phyloP scores from a whole-genome alignment of 257 asterid genomes.

The Osmanthus fragrans region DNA sequence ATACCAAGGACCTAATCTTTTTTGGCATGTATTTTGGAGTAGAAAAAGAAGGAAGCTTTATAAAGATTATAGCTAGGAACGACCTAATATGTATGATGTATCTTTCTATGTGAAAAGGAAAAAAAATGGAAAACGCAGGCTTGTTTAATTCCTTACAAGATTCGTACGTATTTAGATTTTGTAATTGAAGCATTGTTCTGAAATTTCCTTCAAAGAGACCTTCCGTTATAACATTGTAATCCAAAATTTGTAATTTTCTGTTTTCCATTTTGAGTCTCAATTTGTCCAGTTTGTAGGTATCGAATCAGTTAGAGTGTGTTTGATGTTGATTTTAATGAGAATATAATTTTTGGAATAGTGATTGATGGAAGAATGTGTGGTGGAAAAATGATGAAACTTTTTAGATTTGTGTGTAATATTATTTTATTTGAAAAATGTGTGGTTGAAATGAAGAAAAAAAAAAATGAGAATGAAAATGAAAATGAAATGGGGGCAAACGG shows the following conservation, averaged over 20 bases:
- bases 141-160: background rate
- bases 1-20: constrained; percentile 16
- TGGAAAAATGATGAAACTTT: too few relatives aligned
- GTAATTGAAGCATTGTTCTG: background rate
- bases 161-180: background rate
- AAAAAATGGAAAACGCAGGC: background rate
- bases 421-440: too few relatives aligned
- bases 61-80: background rate
- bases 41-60: background rate
- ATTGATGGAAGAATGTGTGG: too few relatives aligned
- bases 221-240: background rate
- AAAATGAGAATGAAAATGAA: too few relatives aligned
- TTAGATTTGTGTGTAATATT: too few relatives aligned
- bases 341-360: too few relatives aligned
- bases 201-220: background rate
- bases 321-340: too few relatives aligned
- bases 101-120: background rate
- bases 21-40: background rate
- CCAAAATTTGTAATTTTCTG: background rate
- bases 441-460: too few relatives aligned
- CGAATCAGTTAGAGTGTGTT: background rate
- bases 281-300: background rate
- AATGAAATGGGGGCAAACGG: too few relatives aligned
- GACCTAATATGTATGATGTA: background rate
- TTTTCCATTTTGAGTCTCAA: background rate